Evolutionary conservation across 129 eudicot genomes (phyloP).

Genomic region (Chrysanthemum seticuspe): DNA sequence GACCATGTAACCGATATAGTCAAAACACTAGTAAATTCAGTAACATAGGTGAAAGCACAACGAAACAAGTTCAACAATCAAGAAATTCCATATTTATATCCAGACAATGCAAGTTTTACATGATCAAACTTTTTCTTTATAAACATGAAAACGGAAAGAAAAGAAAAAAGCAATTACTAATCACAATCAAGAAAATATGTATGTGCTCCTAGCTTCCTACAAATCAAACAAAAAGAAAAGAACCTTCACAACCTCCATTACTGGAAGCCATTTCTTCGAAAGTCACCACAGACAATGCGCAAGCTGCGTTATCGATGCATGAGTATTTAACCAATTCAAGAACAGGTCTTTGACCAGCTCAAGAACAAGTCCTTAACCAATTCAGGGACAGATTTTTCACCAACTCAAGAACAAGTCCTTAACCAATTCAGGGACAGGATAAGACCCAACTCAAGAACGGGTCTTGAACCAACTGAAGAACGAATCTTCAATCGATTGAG

Average conservation of each 20-base stretch:
- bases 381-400: background rate
- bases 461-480: constrained; percentile 8
- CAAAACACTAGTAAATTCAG: constrained; percentile 2
- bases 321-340: constrained; percentile 2
- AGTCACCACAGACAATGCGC: constrained; percentile 13
- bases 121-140: constrained; percentile 3
- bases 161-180: constrained; percentile 14
- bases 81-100: constrained; percentile 18
- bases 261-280: constrained; percentile 26
- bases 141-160: constrained; percentile 15
- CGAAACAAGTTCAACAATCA: constrained; percentile 18
- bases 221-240: constrained; percentile 23
- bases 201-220: constrained; percentile 21
- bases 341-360: background rate
- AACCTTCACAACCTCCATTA: constrained; percentile 35
- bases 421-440: constrained; percentile 9
- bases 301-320: constrained; percentile 3
- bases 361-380: too few species aligned
- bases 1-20: background rate
- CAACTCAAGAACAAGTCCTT: constrained; percentile 10
- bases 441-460: background rate
- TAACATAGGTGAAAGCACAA: background rate
- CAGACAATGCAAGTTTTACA: constrained; percentile 28
- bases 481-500: background rate
- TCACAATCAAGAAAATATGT: constrained; percentile 34